Percentiles rank a stretch among this genome's conserved stretches.
These are phyloP conservation scores for Populus nigra DNA, from an alignment of 345 rosid genomes.

Conservation along the genomic window DNA sequence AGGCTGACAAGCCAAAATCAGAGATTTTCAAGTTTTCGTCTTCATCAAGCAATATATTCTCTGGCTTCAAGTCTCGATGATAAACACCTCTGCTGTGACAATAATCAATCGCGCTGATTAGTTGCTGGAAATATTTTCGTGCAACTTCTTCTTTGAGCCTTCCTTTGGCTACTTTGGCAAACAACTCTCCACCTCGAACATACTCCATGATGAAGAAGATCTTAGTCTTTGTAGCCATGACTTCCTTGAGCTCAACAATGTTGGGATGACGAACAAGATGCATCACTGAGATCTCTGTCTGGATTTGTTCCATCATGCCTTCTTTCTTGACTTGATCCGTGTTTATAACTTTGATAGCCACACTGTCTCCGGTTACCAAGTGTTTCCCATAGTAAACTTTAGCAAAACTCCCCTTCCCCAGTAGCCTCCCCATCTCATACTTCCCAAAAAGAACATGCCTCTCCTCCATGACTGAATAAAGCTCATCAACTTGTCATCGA, in stretches of 20 bases:
- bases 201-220: constrained; percentile 4
- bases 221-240: not conserved
- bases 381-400: not conserved
- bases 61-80: not conserved
- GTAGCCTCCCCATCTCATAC: not conserved
- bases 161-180: not conserved
- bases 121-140: not conserved
- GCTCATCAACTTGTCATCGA: not conserved
- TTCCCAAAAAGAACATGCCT: not conserved
- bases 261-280: constrained; percentile 3
- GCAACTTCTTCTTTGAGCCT: not conserved
- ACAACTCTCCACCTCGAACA: not conserved
- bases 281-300: not conserved
- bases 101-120: not conserved
- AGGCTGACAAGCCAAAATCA: constrained; percentile 5
- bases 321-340: not conserved
- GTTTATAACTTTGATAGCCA: not conserved
- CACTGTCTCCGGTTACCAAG: not conserved
- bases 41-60: not conserved
- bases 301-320: not conserved
- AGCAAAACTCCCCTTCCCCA: not conserved
- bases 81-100: constrained; percentile 4
- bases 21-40: not conserved
- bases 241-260: constrained; percentile 1
- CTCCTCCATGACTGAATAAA: not conserved